Conservation (phyloP, 2,329 filamentous ascomycete species). For the Penicillium sp. region DNA sequence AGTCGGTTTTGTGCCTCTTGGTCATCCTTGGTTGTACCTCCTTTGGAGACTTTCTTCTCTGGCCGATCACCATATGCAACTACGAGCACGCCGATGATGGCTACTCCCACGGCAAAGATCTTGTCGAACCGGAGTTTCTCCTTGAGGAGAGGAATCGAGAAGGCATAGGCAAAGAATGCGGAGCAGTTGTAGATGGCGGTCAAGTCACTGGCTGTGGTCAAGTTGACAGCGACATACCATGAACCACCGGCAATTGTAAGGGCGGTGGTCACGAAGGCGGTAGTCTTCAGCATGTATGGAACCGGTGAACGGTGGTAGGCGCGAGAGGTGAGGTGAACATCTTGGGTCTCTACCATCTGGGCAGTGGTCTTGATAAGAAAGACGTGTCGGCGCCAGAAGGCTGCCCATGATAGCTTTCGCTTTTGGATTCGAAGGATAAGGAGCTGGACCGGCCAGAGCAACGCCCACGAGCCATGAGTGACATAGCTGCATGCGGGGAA, state of each 20-base stretch:
- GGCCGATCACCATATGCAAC: conserved; percentile 84
- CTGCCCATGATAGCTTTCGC: conserved; percentile 68
- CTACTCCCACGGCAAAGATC: conserved; percentile 76
- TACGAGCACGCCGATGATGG: conserved; percentile 84
- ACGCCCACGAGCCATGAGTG: conserved; percentile 87
- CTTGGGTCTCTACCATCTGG: conserved; percentile 80
- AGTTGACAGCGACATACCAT: conserved; percentile 91
- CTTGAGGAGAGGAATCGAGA: conserved; percentile 81
- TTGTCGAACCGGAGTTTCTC: conserved; percentile 83
- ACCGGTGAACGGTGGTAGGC: conserved; percentile 48
- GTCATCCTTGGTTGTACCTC: conserved; percentile 28
- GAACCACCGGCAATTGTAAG: conserved; percentile 85
- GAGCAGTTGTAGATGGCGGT: conserved; percentile 99
- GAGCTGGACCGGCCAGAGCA: conserved; percentile 84
- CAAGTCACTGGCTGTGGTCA: conserved; percentile 88
- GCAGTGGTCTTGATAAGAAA: conserved; percentile 60
- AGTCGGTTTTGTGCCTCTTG: conserved; percentile 60
- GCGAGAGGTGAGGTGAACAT: conserved; percentile 56
- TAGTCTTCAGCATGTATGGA: conserved; percentile 73
- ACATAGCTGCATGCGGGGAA: conserved; percentile 55
- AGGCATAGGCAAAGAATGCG: conserved; percentile 96
- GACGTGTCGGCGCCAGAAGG: conserved; percentile 76
- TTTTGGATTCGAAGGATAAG: conserved; percentile 74
- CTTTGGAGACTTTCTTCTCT: conserved; percentile 48
- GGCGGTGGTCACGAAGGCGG: conserved; percentile 73